Conservation (phyloP, 2,329 filamentous ascomycete species). For the Apiospora kogelbergensis region DNA sequence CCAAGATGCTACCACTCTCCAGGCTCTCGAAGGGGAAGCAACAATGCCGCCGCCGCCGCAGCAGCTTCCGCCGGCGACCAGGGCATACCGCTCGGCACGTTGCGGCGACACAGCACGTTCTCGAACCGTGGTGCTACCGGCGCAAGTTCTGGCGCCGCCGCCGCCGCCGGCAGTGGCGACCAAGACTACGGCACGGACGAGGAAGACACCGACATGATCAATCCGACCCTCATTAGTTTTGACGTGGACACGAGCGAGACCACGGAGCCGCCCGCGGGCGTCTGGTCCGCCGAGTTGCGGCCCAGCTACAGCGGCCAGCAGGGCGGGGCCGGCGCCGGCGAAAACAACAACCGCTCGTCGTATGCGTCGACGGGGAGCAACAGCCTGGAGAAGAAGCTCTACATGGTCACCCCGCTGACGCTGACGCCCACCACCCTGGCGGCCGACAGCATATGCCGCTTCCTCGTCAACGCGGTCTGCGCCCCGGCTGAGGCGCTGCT, state of each 20-base stretch:
- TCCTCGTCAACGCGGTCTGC: slow-evolving; percentile 41
- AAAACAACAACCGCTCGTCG: slow-evolving; percentile 13
- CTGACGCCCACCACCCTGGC: slow-evolving; percentile 49
- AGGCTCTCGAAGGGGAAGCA: slow-evolving; percentile 32
- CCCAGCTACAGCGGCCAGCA: slow-evolving; percentile 40
- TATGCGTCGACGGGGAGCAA: not conserved
- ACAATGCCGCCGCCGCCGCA: not conserved
- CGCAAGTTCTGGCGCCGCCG: slow-evolving; percentile 49
- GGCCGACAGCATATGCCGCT: slow-evolving; percentile 45
- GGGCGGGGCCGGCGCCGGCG: slow-evolving; percentile 31
- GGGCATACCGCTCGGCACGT: slow-evolving; percentile 30
- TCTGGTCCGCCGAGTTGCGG: slow-evolving; percentile 60
- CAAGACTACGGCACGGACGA: slow-evolving; percentile 58
- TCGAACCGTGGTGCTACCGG: slow-evolving; percentile 41
- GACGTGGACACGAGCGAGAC: slow-evolving; percentile 59
- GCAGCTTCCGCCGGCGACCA: slow-evolving; percentile 20
- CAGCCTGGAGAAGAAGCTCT: slow-evolving; percentile 20
- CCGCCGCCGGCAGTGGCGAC: slow-evolving; percentile 18
- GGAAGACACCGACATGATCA: slow-evolving; percentile 55
- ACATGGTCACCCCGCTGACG: slow-evolving; percentile 50
- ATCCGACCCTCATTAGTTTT: slow-evolving; percentile 59
- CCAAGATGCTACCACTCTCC: slow-evolving; percentile 21
- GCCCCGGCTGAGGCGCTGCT: slow-evolving; percentile 48
- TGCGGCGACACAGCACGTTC: slow-evolving; percentile 46
- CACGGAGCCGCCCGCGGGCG: slow-evolving; percentile 48